phyloP scores from a whole-genome alignment of 192 early-diverging fungal genomes.

The Cladochytrium replicatum region DNA sequence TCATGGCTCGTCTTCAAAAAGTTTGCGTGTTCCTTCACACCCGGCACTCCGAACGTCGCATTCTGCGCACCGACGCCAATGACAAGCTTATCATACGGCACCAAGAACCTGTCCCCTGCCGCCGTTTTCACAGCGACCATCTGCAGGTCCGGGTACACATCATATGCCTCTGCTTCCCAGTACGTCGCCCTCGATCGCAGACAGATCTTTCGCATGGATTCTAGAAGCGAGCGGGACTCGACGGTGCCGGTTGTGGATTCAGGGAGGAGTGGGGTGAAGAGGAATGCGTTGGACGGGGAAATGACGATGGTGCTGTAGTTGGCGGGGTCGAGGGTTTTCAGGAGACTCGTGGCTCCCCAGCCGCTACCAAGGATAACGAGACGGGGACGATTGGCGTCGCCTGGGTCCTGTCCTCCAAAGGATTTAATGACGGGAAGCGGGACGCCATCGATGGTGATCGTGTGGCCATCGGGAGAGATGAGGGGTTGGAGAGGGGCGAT shows the following conservation, averaged over 20 bases:
- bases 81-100: slow-evolving; percentile 28
- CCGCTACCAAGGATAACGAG: slow-evolving; percentile 30
- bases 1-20: slow-evolving; percentile 57
- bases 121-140: background rate
- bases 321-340: slow-evolving; percentile 25
- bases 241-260: slow-evolving; percentile 30
- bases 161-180: slow-evolving; percentile 20
- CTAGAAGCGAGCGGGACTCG: slow-evolving; percentile 21
- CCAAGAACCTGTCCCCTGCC: slow-evolving; percentile 10
- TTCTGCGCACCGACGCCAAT: slow-evolving; percentile 29
- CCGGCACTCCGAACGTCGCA: slow-evolving; percentile 50
- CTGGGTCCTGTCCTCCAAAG: too few species aligned
- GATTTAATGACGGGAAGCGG: too few species aligned
- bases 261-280: slow-evolving; percentile 36
- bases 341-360: slow-evolving; percentile 29
- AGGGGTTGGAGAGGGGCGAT: too few species aligned
- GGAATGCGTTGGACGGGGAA: slow-evolving; percentile 27
- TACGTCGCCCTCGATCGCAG: slow-evolving; percentile 5
- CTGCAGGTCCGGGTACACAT: background rate
- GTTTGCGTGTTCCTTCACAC: slow-evolving; percentile 51
- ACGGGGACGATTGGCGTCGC: too few species aligned
- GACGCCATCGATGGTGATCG: too few species aligned
- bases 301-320: slow-evolving; percentile 26
- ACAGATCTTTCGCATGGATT: slow-evolving; percentile 25
- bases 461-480: too few species aligned